phyloP scores from a whole-genome alignment of 768 basidiomycete genomes.

The Rhizopogon sp. region DNA sequence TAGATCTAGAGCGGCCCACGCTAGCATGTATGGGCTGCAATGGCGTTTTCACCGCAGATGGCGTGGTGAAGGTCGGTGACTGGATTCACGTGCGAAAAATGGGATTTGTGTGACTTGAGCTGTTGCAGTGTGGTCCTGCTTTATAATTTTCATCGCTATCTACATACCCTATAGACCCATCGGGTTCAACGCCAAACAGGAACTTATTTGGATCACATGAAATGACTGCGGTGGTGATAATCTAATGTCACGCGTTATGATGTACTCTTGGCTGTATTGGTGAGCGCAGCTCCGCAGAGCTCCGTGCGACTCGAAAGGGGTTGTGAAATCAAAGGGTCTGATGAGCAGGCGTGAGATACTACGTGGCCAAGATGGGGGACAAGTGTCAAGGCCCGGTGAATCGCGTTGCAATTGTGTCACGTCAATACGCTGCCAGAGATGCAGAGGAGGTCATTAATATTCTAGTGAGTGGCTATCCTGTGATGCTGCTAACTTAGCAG shows the following conservation, averaged over 20 bases:
- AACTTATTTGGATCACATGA: not conserved
- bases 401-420: not conserved
- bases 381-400: not conserved
- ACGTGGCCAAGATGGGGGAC: not conserved
- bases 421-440: not conserved
- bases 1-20: constrained; percentile 43
- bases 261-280: not conserved
- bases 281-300: not conserved
- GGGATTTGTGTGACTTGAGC: constrained; percentile 15
- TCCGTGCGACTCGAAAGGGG: not conserved
- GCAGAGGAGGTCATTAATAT: no score
- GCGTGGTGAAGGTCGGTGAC: constrained; percentile 60
- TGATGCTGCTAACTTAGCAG: no score
- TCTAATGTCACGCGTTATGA: not conserved
- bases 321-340: not conserved
- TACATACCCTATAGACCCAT: not conserved
- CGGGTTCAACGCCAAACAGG: not conserved
- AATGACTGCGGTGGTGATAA: not conserved
- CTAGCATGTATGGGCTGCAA: constrained; percentile 68
- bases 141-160: not conserved
- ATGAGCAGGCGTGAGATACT: not conserved
- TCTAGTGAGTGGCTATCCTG: no score
- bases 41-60: constrained; percentile 45
- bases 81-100: constrained; percentile 44
- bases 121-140: not conserved